Base-by-base conservation (phyloP, 2,329 filamentous ascomycete species). In the Trichoderma lentiforme region DNA sequence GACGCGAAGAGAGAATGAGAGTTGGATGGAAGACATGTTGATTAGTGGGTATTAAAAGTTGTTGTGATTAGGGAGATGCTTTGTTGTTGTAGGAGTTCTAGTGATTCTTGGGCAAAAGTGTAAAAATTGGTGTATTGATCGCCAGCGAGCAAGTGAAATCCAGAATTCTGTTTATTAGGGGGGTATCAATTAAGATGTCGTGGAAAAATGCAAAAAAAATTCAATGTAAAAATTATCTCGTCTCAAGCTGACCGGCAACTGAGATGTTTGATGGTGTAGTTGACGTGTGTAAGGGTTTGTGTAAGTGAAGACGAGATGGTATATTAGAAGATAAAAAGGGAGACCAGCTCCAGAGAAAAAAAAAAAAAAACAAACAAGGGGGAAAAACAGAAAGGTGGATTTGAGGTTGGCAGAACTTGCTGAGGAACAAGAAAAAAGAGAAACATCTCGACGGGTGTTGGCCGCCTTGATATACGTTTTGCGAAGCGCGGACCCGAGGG, bases 1-100 rank as follows among this genome's bases (percentile, higher is more conserved):
- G 83, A 97, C 97, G 86, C 95, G 94, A 83, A 98, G 93, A 83
- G 92, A 92, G 86, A 98, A 98, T 81, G 94, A 95, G 78, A 97
- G 91, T 86, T 98, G 95, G 84, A 96, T 91, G 82, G 94, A 87
- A 84, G 95, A 91, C 94, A 97, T 97, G 86, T 81, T 91, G 83
- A 80, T 65, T 72, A 65, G 21, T 39, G 57, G 74, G 66, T 39
- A 73, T 72, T 74, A 73, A 75, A 73, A 75, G 28, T 73, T 75
- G 63, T 56, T 72, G 78, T 76, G 58, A 72, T 70, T 75, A 75
- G 74, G 78, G 72, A 75, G 67, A 74, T 75, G 61, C 58, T 71
- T 71, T 71, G 53, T 71, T 71, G 53, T 32, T 56, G 58, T 63
- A 57, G 66, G 26, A 60, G 21, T 24, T 70, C 30, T 66, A 62